phyloP scores from a whole-genome alignment of 2,329 filamentous ascomycete species.

The Fusarium algeriense region DNA sequence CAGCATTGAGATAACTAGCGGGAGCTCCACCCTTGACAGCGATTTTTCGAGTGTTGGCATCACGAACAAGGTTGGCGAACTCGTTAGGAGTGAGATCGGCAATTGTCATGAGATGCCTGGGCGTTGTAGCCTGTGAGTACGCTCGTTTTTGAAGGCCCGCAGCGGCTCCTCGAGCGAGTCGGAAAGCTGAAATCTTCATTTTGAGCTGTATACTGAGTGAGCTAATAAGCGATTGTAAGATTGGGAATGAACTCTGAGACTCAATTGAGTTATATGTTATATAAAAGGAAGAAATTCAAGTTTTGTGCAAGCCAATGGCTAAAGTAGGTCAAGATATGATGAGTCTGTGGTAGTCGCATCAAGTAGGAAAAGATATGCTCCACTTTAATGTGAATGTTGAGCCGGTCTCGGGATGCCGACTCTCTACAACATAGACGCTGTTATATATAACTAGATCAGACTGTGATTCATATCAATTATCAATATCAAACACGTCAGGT shows the following conservation, averaged over 20 bases:
- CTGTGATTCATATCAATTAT: neutral
- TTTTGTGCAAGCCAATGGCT: constrained; percentile 27
- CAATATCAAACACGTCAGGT: neutral
- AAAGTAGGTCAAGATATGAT: constrained; percentile 23
- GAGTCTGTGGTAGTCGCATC: constrained; percentile 21
- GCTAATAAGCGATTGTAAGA: neutral
- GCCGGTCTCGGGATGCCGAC: constrained; percentile 23
- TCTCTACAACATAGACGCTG: neutral
- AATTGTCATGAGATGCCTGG: constrained; percentile 92
- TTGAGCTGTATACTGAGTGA: constrained; percentile 17
- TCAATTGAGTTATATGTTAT: constrained; percentile 12
- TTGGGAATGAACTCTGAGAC: neutral
- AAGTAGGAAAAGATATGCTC: constrained; percentile 11
- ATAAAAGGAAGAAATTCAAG: constrained; percentile 15
- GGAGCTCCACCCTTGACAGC: constrained; percentile 75
- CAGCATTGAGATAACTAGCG: constrained; percentile 69
- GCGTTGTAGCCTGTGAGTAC: constrained; percentile 59
- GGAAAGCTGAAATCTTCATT: constrained; percentile 53
- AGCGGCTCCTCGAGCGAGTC: constrained; percentile 51
- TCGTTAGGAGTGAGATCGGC: constrained; percentile 85
- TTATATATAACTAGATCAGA: neutral
- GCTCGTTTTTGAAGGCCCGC: constrained; percentile 57
- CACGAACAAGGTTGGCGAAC: constrained; percentile 83
- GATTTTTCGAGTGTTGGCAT: constrained; percentile 82
- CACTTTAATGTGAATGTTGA: constrained; percentile 9